Conservation (phyloP, 768 basidiomycete species). For the Tylopilus felleus region DNA sequence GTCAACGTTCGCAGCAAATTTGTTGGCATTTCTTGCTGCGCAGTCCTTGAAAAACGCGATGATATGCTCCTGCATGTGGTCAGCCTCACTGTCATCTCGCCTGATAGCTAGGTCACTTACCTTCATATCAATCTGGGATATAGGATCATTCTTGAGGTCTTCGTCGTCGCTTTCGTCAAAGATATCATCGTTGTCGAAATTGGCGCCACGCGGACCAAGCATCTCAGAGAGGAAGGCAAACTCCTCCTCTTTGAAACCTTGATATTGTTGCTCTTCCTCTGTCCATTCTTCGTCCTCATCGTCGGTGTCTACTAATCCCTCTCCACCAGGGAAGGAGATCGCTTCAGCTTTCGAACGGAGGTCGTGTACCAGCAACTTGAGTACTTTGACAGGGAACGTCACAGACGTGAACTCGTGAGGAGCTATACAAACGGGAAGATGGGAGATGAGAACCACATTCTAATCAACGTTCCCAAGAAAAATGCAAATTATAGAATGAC, state of each 20-base stretch:
- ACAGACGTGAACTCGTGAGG: conserved; percentile 86
- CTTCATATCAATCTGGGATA: conserved; percentile 82
- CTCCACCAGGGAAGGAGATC: conserved; percentile 59
- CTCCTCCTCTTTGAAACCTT: conserved; percentile 66
- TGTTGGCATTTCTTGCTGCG: conserved; percentile 55
- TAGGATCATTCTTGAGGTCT: conserved; percentile 81
- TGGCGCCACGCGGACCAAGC: conserved; percentile 68
- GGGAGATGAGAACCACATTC: conserved; percentile 18
- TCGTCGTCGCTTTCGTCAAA: conserved; percentile 77
- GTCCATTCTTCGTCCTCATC: conserved; percentile 95
- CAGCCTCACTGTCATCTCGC: not conserved
- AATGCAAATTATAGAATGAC: conserved; percentile 1
- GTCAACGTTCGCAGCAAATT: conserved; percentile 61
- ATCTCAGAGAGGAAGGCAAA: conserved; percentile 82
- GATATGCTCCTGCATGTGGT: conserved; percentile 55
- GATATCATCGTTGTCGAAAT: conserved; percentile 77
- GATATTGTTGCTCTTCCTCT: conserved; percentile 72
- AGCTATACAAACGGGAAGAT: conserved; percentile 41
- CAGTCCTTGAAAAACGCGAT: conserved; percentile 67
- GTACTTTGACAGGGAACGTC: conserved; percentile 86
- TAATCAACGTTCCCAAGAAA: not conserved
- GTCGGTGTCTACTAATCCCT: conserved; percentile 64
- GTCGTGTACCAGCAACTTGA: conserved; percentile 86
- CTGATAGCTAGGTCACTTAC: conserved; percentile 31
- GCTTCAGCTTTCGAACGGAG: conserved; percentile 77